Evolutionary conservation across 768 basidiomycete species (phyloP), one percentile per base, ranked within the genome.

Genomic region (Daedalea quercina): DNA sequence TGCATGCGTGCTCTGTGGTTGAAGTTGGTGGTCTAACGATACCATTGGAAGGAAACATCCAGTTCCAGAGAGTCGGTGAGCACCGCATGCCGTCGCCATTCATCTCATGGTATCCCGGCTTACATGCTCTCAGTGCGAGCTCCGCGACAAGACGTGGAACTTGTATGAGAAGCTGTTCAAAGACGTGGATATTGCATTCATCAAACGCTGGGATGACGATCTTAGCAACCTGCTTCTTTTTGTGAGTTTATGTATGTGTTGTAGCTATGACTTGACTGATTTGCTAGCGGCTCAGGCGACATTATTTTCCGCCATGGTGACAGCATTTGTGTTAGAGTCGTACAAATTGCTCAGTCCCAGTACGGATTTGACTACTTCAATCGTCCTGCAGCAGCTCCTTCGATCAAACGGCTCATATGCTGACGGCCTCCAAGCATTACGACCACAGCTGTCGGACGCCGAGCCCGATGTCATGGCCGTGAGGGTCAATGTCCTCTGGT

Each of bases 401-500:
- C 3, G 22, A 15, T 25, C 44, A 15, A 28, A 45, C 12, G 7
- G 13, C 3, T n/a, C 49, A 40, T 11, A 35, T 8, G 47, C 4
- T n/a, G 17, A 31, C 25, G n/a, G 13, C 49, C 53, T 3, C 35
- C 1, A 52, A 37, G n/a, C n/a, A 31, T 41, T 19, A 24, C 15
- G 1, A 25, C 24, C 11, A 23, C n/a, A 46, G 22, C 43, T 58
- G n/a, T n/a, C 2, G 55, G 57, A 51, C 24, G 13, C 52, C 62
- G 1, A 66, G 67, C 15, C 47, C 53, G 2, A 3, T 67, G 8
- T 17, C 34, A 67, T 69, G 12, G 57, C 71, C 1, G 55, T 74
- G 25, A 71, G 70, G 57, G 56, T 67, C 37, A 78, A 78, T 52
- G 59, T 57, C 1, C 60, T 76, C 3, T 79, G 73, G 74, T 76